phyloP scores from a whole-genome alignment of 345 rosid species.

The Stellera chamaejasme region DNA sequence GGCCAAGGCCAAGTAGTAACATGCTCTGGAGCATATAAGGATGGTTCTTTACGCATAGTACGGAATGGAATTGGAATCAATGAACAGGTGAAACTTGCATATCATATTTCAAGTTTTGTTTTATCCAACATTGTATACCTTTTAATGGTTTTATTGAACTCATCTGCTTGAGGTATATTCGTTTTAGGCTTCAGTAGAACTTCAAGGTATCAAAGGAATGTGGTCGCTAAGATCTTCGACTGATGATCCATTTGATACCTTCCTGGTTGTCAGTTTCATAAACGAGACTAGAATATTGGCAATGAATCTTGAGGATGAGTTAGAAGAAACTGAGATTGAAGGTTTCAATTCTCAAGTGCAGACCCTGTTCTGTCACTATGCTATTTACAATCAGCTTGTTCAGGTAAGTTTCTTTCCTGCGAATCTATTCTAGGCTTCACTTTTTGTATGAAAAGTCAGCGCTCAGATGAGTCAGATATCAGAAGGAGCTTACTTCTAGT shows the following conservation, averaged over 20 bases:
- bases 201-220: conserved; percentile 98
- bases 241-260: conserved; percentile 86
- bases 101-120: background rate
- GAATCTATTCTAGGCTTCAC: no score
- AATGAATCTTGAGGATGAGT: conserved; percentile 89
- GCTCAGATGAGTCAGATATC: no score
- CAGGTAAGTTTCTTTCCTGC: conserved; percentile 40
- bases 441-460: background rate
- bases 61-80: conserved; percentile 98
- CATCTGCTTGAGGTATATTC: conserved; percentile 8
- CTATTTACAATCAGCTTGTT: conserved; percentile 81
- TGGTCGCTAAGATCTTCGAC: conserved; percentile 90
- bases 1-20: conserved; percentile 99
- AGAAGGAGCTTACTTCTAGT: conserved; percentile 6
- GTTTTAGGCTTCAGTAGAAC: conserved; percentile 86
- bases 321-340: conserved; percentile 96
- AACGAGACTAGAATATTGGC: conserved; percentile 89
- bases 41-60: conserved; percentile 93
- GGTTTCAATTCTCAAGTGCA: conserved; percentile 85
- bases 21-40: conserved; percentile 95
- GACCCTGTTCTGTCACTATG: conserved; percentile 93
- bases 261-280: conserved; percentile 90
- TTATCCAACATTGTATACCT: conserved; percentile 4
- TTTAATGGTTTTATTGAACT: conserved; percentile 8
- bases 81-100: conserved; percentile 58